phyloP scores from a whole-genome alignment of 164 flowering plant species.

The Malania oleifera region DNA sequence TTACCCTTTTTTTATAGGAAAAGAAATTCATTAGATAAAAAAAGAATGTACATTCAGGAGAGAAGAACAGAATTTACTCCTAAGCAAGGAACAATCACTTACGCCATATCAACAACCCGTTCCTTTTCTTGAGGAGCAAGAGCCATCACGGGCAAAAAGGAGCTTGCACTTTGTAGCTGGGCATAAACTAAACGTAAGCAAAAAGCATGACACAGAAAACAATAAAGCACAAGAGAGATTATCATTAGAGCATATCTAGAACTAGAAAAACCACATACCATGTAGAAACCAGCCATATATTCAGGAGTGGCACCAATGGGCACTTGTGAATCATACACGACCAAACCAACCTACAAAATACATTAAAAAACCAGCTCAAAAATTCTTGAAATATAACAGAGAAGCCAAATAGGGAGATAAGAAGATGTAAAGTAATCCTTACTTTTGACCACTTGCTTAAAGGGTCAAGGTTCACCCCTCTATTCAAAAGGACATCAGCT shows the following conservation, averaged over 20 bases:
- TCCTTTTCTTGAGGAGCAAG: slow-evolving; percentile 98
- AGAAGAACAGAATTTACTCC: no score
- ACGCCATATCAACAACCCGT: slow-evolving; percentile 92
- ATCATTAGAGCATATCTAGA: neutral
- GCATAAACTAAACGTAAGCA: slow-evolving; percentile 7
- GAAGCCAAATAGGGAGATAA: neutral
- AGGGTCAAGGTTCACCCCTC: slow-evolving; percentile 92
- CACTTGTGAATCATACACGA: slow-evolving; percentile 95
- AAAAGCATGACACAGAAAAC: neutral
- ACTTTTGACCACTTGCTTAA: slow-evolving; percentile 98
- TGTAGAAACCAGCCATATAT: slow-evolving; percentile 97
- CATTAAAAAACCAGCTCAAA: neutral
- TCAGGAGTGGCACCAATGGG: slow-evolving; percentile 99
- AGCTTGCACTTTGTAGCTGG: slow-evolving; percentile 96
- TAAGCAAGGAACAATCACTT: slow-evolving; percentile 35
- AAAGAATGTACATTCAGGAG: no score
- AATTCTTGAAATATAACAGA: neutral
- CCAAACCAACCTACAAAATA: slow-evolving; percentile 76
- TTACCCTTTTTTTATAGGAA: no score
- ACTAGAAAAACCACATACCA: slow-evolving; percentile 41
- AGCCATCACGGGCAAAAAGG: slow-evolving; percentile 99
- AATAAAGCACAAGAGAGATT: neutral
- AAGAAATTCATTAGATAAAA: no score
- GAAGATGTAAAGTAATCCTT: slow-evolving; percentile 13
- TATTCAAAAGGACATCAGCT: slow-evolving; percentile 82